A percentile compares a stretch with the other conserved stretches of the same genome.
Evolutionary conservation across 257 asterid genomes (phyloP).

Genomic region (Lithospermum erythrorhizon): DNA sequence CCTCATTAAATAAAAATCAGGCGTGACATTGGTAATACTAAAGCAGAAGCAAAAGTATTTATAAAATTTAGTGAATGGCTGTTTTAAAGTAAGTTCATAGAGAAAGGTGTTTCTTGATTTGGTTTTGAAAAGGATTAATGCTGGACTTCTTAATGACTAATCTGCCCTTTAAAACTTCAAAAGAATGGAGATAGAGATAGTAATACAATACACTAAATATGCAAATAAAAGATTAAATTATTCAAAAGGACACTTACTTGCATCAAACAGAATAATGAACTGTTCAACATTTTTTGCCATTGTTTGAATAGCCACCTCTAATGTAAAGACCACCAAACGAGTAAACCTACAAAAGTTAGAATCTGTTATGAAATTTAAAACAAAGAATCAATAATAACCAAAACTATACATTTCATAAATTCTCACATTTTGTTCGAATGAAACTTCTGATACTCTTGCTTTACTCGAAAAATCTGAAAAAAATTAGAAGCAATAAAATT

Average conservation of each 20-base stretch:
- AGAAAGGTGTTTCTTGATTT: conserved; percentile 44
- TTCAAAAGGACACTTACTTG: conserved; percentile 44
- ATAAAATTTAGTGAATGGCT: conserved; percentile 25
- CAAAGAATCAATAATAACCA: background rate
- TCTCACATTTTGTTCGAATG: conserved; percentile 78
- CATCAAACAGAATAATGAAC: conserved; percentile 73
- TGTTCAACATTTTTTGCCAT: conserved; percentile 72
- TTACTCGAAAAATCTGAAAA: conserved; percentile 66
- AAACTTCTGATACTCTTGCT: conserved; percentile 87
- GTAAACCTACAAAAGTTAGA: conserved; percentile 37
- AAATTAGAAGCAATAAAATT: background rate
- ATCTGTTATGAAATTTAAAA: background rate
- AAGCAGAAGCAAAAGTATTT: conserved; percentile 3
- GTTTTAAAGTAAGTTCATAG: conserved; percentile 27
- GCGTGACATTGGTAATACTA: conserved; percentile 59
- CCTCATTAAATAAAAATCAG: conserved; percentile 26
- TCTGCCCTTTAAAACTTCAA: no score
- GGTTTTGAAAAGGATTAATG: conserved; percentile 2
- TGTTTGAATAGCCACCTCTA: conserved; percentile 88
- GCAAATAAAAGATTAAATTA: conserved; percentile 3
- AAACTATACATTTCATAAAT: background rate
- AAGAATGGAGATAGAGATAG: background rate
- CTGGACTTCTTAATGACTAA: no score
- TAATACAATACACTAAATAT: background rate
- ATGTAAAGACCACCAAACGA: conserved; percentile 69